A percentile compares a stretch with the other conserved stretches of the same genome.
Conservation (phyloP, 176 grass and related monocot species). For the Paspalum vaginatum region DNA sequence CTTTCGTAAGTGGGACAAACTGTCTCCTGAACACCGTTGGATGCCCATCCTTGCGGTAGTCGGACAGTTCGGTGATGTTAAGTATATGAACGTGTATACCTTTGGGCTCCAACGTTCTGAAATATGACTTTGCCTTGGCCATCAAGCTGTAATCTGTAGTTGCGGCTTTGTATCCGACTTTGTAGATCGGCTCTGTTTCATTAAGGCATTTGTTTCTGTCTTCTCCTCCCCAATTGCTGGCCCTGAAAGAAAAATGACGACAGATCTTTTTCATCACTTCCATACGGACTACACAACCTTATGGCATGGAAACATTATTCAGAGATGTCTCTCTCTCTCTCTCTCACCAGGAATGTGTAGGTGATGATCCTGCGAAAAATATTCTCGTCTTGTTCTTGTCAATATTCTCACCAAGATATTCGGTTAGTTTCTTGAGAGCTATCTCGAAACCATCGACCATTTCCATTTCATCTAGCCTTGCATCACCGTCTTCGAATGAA, state of each 20-base stretch:
- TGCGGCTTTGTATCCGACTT: constrained; percentile 36
- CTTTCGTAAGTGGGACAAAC: constrained; percentile 39
- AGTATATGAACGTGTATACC: constrained; percentile 64
- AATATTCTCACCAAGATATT: constrained; percentile 60
- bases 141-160: constrained; percentile 68
- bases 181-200: constrained; percentile 58
- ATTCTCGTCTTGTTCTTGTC: constrained; percentile 62
- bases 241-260: constrained; percentile 41
- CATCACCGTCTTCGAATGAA: constrained; percentile 71
- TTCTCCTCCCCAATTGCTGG: constrained; percentile 63
- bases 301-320: background rate
- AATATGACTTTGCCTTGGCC: constrained; percentile 41
- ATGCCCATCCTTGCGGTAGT: constrained; percentile 74
- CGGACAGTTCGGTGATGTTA: constrained; percentile 72
- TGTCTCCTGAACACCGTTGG: constrained; percentile 57
- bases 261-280: background rate
- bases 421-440: constrained; percentile 66
- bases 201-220: constrained; percentile 58
- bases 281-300: background rate
- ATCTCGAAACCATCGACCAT: constrained; percentile 79
- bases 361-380: constrained; percentile 86
- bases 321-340: constrained; percentile 9
- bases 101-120: constrained; percentile 44
- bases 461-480: constrained; percentile 65
- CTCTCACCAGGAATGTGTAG: constrained; percentile 77